Conservation (phyloP, 768 basidiomycete species). For the Phylloporus arenicola region DNA sequence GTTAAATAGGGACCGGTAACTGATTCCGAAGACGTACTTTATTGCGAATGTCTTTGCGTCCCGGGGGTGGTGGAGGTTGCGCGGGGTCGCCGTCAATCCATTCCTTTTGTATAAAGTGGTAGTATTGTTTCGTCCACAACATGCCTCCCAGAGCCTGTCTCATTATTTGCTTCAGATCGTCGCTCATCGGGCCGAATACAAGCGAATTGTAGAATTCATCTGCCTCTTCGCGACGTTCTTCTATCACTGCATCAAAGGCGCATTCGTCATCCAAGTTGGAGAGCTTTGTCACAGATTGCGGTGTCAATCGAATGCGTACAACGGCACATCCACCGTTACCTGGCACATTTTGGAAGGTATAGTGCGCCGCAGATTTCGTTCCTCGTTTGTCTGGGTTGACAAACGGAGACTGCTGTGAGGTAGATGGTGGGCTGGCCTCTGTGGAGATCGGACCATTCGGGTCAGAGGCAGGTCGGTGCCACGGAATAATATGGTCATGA, state of each 20-base stretch:
- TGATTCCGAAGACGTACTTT: slow-evolving; percentile 41
- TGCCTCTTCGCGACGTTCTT: slow-evolving; percentile 87
- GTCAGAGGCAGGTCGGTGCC: slow-evolving; percentile 61
- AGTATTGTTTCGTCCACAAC: slow-evolving; percentile 98
- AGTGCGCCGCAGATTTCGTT: slow-evolving; percentile 93
- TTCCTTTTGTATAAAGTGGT: slow-evolving; percentile 92
- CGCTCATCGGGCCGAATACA: slow-evolving; percentile 77
- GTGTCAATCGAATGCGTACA: slow-evolving; percentile 89
- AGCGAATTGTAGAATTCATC: slow-evolving; percentile 92
- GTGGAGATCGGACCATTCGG: slow-evolving; percentile 17
- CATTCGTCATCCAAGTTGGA: slow-evolving; percentile 81
- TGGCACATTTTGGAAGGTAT: slow-evolving; percentile 81
- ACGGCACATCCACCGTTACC: slow-evolving; percentile 91
- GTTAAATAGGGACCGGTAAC: not conserved
- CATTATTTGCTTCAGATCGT: slow-evolving; percentile 94
- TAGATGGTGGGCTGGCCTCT: not conserved
- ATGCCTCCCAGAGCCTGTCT: slow-evolving; percentile 93
- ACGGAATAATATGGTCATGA: slow-evolving; percentile 92
- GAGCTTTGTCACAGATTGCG: slow-evolving; percentile 67
- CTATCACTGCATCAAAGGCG: slow-evolving; percentile 81
- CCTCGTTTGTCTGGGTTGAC: slow-evolving; percentile 84
- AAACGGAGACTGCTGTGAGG: slow-evolving; percentile 34
- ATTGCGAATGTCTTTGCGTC: slow-evolving; percentile 81
- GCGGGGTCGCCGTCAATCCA: slow-evolving; percentile 96
- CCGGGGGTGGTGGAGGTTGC: slow-evolving; percentile 90